Percentiles rank a stretch among this genome's conserved stretches.
Conservation (phyloP, 805 yeast genomes). For the Ogataea zsoltii region DNA sequence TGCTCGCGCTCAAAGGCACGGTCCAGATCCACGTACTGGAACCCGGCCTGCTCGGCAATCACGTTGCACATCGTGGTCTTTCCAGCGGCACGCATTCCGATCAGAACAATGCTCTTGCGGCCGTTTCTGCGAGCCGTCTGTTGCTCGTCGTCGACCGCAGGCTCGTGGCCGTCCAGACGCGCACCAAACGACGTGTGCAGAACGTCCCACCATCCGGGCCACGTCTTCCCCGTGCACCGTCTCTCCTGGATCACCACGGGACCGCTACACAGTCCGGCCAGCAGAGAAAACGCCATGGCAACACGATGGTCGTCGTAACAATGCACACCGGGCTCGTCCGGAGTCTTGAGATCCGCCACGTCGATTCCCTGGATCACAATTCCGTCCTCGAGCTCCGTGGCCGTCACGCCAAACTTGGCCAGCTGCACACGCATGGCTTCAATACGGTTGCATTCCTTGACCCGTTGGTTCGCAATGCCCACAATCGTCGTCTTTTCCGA, state of each 20-base stretch:
- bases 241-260: slow-evolving; percentile 81
- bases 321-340: slow-evolving; percentile 60
- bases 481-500: slow-evolving; percentile 66
- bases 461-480: slow-evolving; percentile 98
- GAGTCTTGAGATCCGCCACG: slow-evolving; percentile 51
- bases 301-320: slow-evolving; percentile 97
- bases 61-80: slow-evolving; percentile 83
- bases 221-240: slow-evolving; percentile 92
- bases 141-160: slow-evolving; percentile 22
- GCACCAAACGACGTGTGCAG: slow-evolving; percentile 69
- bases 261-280: slow-evolving; percentile 65
- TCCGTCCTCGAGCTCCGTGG: slow-evolving; percentile 89
- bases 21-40: slow-evolving; percentile 76
- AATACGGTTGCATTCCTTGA: slow-evolving; percentile 95
- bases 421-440: slow-evolving; percentile 90
- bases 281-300: slow-evolving; percentile 92
- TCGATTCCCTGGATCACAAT: slow-evolving; percentile 78
- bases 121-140: slow-evolving; percentile 34
- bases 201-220: slow-evolving; percentile 99
- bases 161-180: slow-evolving; percentile 69
- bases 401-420: slow-evolving; percentile 85
- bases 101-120: slow-evolving; percentile 65
- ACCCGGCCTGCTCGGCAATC: slow-evolving; percentile 70
- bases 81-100: slow-evolving; percentile 99
- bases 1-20: slow-evolving; percentile 58